phyloP scores from a whole-genome alignment of 2,329 filamentous ascomycete genomes.

The Sarocladiaceae sp. region DNA sequence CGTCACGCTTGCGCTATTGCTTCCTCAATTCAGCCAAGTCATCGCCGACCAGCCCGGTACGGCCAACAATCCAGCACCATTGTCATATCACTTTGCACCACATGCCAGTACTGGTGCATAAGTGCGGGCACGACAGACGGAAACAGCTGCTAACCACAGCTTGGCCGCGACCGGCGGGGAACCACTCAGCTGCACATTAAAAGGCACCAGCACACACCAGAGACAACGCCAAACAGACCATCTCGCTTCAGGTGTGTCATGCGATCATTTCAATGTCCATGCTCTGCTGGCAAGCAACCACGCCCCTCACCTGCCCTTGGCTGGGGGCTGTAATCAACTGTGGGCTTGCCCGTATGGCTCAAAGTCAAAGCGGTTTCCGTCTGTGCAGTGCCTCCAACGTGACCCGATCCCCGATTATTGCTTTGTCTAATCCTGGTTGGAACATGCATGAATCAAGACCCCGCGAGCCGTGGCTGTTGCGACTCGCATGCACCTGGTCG shows the following conservation, averaged over 20 bases:
- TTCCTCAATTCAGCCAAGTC: background rate
- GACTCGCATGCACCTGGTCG: background rate
- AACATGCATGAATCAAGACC: slow-evolving; percentile 7
- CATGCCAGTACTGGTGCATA: slow-evolving; percentile 1
- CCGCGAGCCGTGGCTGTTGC: background rate
- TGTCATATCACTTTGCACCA: slow-evolving; percentile 4
- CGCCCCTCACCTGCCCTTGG: background rate
- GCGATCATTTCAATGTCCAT: background rate
- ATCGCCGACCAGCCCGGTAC: background rate
- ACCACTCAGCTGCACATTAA: background rate
- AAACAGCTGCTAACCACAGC: slow-evolving; percentile 7
- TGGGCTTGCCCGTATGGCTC: background rate
- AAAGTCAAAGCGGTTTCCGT: background rate
- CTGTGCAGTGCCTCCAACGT: background rate
- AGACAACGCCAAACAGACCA: background rate
- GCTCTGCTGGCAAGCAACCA: background rate
- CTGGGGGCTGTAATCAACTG: background rate
- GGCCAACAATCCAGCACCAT: background rate
- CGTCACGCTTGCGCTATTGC: too few relatives aligned
- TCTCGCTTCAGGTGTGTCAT: background rate
- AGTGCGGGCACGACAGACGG: background rate
- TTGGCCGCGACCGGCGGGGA: background rate
- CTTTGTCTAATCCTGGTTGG: background rate
- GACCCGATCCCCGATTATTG: background rate
- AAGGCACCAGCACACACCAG: background rate